Base-by-base conservation (phyloP, 2,329 filamentous ascomycete species). In the Neonectria ditissima region DNA sequence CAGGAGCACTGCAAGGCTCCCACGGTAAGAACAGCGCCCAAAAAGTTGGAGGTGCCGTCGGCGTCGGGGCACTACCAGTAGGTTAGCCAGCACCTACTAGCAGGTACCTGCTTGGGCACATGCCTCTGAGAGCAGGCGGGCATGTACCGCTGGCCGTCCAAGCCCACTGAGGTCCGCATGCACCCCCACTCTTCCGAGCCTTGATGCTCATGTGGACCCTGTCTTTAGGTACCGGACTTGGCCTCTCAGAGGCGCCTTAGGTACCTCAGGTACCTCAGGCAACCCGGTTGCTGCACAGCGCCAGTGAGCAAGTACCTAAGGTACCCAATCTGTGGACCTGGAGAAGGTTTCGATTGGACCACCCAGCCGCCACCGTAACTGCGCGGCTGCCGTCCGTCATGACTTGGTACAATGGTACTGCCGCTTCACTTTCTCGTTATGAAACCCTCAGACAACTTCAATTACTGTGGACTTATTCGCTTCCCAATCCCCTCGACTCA, bases 361-460 rank as follows among this genome's bases (percentile, higher is more conserved):
- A 45, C 32, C 34, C 39, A 48, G 41, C 48, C 41, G 34, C 63
- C 32, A 41, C 55, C 22, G 34, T 41, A 41, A 26, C 26, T 54
- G 52, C 47, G 48, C 41, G 28, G 48, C 22, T 43, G 54, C 26
- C n/a, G 10, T 47, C 54, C 47, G 43, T 61, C 60, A 61, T 64
- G 60, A 44, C 43, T 55, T 37, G 48, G 58, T 55, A 39, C 37
- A 11, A n/a, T n/a, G n/a, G n/a, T 7, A 60, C 39, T 52, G n/a
- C 28, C n/a, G n/a, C 52, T 45, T 51, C 48, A 55, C 43, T n/a
- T 48, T 50, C 52, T 47, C 28, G 45, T 28, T 26, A 13, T 26
- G 4, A 59, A 20, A 18, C 20, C 20, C 20, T 14, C 22, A 39
- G 26, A 54, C 28, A 47, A 45, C 20, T 24, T 13, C 48, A 11